Percentiles rank a stretch among this genome's conserved stretches.
phyloP scores from a whole-genome alignment of 176 grass and related monocot species.

The Ananas comosus region DNA sequence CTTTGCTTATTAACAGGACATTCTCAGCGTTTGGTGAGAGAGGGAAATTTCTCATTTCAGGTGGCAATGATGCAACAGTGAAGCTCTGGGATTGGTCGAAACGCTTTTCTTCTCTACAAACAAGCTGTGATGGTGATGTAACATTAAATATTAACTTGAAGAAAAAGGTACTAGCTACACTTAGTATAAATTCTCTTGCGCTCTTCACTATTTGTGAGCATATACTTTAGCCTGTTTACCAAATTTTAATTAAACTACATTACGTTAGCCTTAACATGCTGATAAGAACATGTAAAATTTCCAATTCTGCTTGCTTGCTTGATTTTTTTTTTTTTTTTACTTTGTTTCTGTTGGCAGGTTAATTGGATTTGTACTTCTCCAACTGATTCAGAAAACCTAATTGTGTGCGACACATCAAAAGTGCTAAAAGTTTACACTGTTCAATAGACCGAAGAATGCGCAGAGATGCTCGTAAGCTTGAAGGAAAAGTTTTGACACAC shows the following conservation, averaged over 20 bases:
- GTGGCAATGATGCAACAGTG: slow-evolving; percentile 77
- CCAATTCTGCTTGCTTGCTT: too few species aligned
- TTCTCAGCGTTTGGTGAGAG: slow-evolving; percentile 86
- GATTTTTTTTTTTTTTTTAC: background rate
- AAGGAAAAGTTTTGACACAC: background rate
- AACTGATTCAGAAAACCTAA: slow-evolving; percentile 75
- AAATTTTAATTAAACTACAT: background rate
- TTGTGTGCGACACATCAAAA: slow-evolving; percentile 88
- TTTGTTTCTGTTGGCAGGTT: slow-evolving; percentile 37
- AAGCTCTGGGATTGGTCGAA: slow-evolving; percentile 96
- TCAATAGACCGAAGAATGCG: background rate
- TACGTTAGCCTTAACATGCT: too few species aligned
- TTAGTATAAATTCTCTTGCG: background rate
- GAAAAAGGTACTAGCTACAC: slow-evolving; percentile 47
- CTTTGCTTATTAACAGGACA: slow-evolving; percentile 44
- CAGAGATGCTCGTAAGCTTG: background rate
- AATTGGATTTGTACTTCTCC: slow-evolving; percentile 83
- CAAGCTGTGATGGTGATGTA: slow-evolving; percentile 40
- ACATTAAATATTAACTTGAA: slow-evolving; percentile 64
- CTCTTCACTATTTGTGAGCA: background rate
- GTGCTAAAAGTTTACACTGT: slow-evolving; percentile 71
- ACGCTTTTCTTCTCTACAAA: slow-evolving; percentile 47
- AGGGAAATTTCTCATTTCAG: slow-evolving; percentile 82
- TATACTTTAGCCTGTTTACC: background rate
- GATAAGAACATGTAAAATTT: too few species aligned